Percentiles rank a stretch among this genome's conserved stretches.
Evolutionary conservation across 805 yeast genomes (phyloP).

Genomic region (Kuraishia piskuri): DNA sequence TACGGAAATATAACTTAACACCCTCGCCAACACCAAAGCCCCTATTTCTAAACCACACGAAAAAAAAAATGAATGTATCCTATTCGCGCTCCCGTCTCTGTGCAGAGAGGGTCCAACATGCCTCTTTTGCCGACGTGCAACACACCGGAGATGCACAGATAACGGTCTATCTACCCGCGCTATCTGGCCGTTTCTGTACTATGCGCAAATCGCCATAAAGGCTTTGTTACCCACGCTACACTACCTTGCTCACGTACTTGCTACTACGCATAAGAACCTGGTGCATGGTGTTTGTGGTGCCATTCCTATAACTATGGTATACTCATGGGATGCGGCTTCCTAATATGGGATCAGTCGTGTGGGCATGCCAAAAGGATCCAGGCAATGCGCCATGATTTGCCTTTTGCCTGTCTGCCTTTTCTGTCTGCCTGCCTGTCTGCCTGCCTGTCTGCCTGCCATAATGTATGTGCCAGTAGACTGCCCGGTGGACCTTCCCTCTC

Average conservation of each 20-base stretch:
- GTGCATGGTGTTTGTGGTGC: too few relatives aligned
- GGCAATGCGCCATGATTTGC: too few relatives aligned
- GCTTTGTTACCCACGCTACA: not conserved
- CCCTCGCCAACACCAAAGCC: too few relatives aligned
- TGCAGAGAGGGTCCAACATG: slow-evolving; percentile 5
- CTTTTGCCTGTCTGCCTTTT: slow-evolving; percentile 5
- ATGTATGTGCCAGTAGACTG: too few relatives aligned
- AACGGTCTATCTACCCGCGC: not conserved
- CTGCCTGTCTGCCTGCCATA: not conserved
- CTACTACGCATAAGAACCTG: too few relatives aligned
- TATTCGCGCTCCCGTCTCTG: not conserved
- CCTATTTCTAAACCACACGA: not conserved
- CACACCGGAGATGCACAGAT: not conserved
- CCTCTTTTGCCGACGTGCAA: not conserved
- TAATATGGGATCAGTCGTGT: too few relatives aligned
- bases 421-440: not conserved
- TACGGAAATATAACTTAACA: too few relatives aligned
- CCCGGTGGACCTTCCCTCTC: not conserved
- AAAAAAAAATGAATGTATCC: too few relatives aligned
- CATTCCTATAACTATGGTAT: too few relatives aligned
- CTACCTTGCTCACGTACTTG: too few relatives aligned
- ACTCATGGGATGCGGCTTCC: too few relatives aligned
- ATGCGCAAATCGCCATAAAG: not conserved
- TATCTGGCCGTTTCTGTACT: not conserved
- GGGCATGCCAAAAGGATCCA: too few relatives aligned